Evolutionary conservation across 1,284 basidiomycete genomes (phyloP).

Genomic region (Peniophora sp.): DNA sequence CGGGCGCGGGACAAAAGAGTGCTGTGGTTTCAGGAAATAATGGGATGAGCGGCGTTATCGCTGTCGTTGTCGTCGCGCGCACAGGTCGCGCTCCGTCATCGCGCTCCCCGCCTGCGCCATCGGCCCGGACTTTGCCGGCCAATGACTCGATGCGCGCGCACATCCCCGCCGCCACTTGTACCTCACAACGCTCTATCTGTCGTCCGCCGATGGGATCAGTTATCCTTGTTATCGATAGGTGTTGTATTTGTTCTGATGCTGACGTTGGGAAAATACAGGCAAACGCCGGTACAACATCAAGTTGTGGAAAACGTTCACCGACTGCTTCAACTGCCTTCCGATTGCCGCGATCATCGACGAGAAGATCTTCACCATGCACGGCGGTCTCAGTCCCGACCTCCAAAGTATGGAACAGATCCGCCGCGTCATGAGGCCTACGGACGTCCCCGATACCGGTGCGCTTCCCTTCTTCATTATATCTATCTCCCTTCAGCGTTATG

Average conservation of each 20-base stretch:
- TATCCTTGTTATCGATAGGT: too few species aligned
- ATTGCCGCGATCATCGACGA: slow-evolving; percentile 97
- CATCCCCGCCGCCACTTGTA: slow-evolving; percentile 1
- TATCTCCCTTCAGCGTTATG: slow-evolving; percentile 1
- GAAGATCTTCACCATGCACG: slow-evolving; percentile 96
- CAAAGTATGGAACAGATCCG: slow-evolving; percentile 99
- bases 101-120: background rate
- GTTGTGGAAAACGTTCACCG: slow-evolving; percentile 96
- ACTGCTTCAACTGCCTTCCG: slow-evolving; percentile 94
- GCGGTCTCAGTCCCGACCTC: slow-evolving; percentile 89
- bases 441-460: slow-evolving; percentile 96
- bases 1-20: too few species aligned
- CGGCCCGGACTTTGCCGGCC: slow-evolving; percentile 1
- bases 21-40: too few species aligned
- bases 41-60: too few species aligned
- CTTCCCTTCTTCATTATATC: slow-evolving; percentile 12
- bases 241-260: background rate
- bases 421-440: slow-evolving; percentile 97
- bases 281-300: slow-evolving; percentile 98
- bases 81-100: slow-evolving; percentile 4
- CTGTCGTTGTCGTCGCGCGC: too few species aligned
- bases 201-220: too few species aligned
- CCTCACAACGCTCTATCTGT: too few species aligned
- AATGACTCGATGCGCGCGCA: background rate
- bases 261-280: slow-evolving; percentile 39